Conservation (phyloP, 257 asterid genomes). For the Craterostigma plantagineum region DNA sequence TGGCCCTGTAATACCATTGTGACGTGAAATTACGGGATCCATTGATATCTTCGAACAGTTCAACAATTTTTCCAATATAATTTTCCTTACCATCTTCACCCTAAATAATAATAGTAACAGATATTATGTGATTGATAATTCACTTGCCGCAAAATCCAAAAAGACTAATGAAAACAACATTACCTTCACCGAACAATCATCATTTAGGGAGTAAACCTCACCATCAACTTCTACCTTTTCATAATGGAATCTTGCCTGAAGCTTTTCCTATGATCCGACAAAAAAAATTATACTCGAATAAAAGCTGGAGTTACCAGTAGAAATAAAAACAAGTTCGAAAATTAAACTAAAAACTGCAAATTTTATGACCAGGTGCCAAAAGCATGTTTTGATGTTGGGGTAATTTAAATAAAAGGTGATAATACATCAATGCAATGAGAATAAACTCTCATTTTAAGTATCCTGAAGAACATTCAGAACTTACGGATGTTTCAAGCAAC, state of each 20-base stretch:
- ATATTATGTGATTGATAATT: not conserved
- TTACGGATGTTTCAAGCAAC: no score
- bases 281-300: not conserved
- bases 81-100: conserved; percentile 23
- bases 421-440: no score
- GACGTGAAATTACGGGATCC: conserved; percentile 31
- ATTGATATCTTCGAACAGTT: conserved; percentile 41
- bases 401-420: no score
- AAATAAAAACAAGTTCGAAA: no score
- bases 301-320: not conserved
- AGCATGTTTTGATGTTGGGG: no score
- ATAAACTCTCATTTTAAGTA: no score
- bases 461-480: no score
- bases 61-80: conserved; percentile 56
- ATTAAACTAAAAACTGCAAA: not conserved
- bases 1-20: conserved; percentile 63
- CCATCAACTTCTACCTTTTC: conserved; percentile 34
- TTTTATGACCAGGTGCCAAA: no score
- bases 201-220: conserved; percentile 23
- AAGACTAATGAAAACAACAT: not conserved
- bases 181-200: conserved; percentile 58
- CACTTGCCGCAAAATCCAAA: not conserved
- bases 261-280: conserved; percentile 10
- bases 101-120: conserved; percentile 10
- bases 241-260: conserved; percentile 39